A percentile compares a stretch with the other conserved stretches of the same genome.
Evolutionary conservation across 2,329 filamentous ascomycete species (phyloP).

Genomic region (Ophiosphaerella korrae): DNA sequence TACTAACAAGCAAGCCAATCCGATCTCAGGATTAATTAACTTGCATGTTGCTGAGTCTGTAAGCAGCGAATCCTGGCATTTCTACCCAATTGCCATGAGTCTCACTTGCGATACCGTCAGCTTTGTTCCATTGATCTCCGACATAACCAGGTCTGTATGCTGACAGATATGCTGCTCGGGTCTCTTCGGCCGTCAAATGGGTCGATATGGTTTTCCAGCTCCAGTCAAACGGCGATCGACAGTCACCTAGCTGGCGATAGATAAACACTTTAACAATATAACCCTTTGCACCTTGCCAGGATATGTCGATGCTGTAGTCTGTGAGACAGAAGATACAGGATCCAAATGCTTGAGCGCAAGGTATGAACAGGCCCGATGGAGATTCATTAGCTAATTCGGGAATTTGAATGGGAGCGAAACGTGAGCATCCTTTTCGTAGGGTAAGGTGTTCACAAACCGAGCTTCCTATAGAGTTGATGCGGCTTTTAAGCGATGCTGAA

Average conservation of each 20-base stretch:
- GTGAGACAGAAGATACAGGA: constrained; percentile 23
- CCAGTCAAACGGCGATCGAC: constrained; percentile 23
- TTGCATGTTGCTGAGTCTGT: too few species aligned
- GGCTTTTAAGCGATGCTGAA: neutral
- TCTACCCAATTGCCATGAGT: constrained; percentile 3
- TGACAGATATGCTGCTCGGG: constrained; percentile 6
- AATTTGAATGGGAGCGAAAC: too few species aligned
- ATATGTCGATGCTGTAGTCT: constrained; percentile 23
- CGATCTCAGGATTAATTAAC: too few species aligned
- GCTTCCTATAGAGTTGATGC: neutral
- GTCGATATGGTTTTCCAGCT: constrained; percentile 14
- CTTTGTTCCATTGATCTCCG: constrained; percentile 23
- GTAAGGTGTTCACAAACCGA: neutral
- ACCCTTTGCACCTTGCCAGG: constrained; percentile 18
- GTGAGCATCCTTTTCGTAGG: too few species aligned
- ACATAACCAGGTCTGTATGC: constrained; percentile 17
- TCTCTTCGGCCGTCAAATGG: neutral
- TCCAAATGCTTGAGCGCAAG: constrained; percentile 17
- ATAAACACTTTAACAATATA: constrained; percentile 13
- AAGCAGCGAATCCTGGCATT: neutral
- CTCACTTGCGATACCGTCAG: constrained; percentile 7
- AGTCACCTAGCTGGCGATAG: constrained; percentile 22
- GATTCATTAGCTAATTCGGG: neutral
- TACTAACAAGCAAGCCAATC: too few species aligned
- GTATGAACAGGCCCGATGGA: constrained; percentile 6